Evolutionary conservation across 805 yeast species (phyloP).

Genomic region (Ogataea trehaloabstinens): DNA sequence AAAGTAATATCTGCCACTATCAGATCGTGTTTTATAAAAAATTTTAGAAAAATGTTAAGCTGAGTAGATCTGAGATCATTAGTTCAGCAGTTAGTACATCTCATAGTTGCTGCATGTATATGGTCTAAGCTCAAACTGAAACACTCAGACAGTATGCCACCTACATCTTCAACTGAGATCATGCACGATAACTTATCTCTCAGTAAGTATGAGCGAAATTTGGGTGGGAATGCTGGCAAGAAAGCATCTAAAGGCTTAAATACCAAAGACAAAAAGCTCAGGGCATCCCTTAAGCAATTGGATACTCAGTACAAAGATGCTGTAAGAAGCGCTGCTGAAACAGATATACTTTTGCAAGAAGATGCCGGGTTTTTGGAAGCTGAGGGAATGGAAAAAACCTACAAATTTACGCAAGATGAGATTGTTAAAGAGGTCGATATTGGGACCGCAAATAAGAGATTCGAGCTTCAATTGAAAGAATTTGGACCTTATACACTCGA

Average conservation of each 20-base stretch:
- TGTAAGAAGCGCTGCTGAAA: slow-evolving; percentile 76
- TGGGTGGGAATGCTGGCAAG: slow-evolving; percentile 14
- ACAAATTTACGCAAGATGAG: slow-evolving; percentile 78
- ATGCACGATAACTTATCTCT: too few species aligned
- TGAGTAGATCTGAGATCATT: too few species aligned
- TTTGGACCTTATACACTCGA: slow-evolving; percentile 86
- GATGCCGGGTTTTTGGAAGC: slow-evolving; percentile 86
- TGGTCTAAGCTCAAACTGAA: too few species aligned
- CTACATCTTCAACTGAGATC: too few species aligned
- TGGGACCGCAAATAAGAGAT: slow-evolving; percentile 69
- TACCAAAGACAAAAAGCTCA: slow-evolving; percentile 59
- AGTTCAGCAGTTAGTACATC: too few species aligned
- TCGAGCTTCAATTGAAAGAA: slow-evolving; percentile 68
- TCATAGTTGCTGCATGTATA: too few species aligned
- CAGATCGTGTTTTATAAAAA: too few species aligned
- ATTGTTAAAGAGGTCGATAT: slow-evolving; percentile 73
- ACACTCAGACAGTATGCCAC: too few species aligned
- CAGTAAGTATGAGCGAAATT: slow-evolving; percentile 10
- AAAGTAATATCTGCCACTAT: too few species aligned
- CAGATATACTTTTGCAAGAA: slow-evolving; percentile 84
- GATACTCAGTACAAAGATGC: slow-evolving; percentile 78
- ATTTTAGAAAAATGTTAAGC: too few species aligned
- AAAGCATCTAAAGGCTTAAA: slow-evolving; percentile 24
- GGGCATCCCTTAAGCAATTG: slow-evolving; percentile 61
- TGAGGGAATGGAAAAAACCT: slow-evolving; percentile 93